Base-by-base conservation (phyloP, 768 basidiomycete genomes). In the Mrakia gelida region DNA sequence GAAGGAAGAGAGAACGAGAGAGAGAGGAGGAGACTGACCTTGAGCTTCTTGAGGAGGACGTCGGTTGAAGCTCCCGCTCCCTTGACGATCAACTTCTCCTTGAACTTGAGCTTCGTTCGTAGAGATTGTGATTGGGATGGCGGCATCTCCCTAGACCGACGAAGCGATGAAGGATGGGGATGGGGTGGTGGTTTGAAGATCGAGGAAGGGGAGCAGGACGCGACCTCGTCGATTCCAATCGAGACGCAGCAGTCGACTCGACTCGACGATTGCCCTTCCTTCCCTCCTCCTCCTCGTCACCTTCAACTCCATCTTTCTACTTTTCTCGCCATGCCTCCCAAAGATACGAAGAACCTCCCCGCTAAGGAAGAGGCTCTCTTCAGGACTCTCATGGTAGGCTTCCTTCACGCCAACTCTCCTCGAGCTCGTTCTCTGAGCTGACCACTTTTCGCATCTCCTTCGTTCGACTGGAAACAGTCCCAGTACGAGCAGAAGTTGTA, bases 401-500 rank as follows among this genome's bases (percentile, higher is more conserved):
- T 21, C 41, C 67, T n/a, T 74, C 34, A 34, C 71, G 45, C 28
- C 8, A 13, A 28, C 28, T n/a, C 49, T 41, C 59, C 45, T 41
- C 38, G 6, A 18, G 49, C 38, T 61, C 52, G 62, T 3, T 3
- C 72, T 54, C 43, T 2, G 15, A 32, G 41, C 43, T 65, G 28
- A 30, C 49, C 71, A 30, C 65, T 67, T 67, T 61, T 34, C n/a
- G 21, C 21, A 32, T 59, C 32, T 23, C 56, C 30, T 23, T 28
- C 45, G 0, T 72, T 28, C n/a, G 8, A 38, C 38, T 38, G 38
- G 38, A 38, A 38, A 38, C 75, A 85, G 85, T 83, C 83, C 80
- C 87, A 92, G 18, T 98, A 98, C 84, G 97, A 99, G 85, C 88
- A 90, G 16, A 89, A 92, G 81, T 91, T 93, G 82, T 90, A 94